Percentiles rank a stretch among this genome's conserved stretches.
Evolutionary conservation across 768 basidiomycete species (phyloP).

Genomic region (Lyophyllum semitale): DNA sequence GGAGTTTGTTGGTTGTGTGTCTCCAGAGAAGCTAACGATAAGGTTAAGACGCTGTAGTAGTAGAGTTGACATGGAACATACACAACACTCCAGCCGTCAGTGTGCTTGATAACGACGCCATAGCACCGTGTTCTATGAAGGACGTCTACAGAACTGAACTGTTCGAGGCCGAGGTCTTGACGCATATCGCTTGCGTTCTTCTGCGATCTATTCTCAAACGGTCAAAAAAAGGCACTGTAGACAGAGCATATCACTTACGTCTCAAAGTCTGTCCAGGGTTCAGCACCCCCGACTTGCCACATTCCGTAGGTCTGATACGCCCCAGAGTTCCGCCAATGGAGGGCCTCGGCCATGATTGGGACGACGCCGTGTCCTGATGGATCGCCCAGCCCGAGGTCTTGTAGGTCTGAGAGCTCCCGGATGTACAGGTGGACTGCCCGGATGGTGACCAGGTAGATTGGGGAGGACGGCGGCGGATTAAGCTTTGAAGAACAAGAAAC

Average conservation of each 20-base stretch:
- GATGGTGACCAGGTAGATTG: conserved; percentile 72
- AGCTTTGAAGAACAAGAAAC: conserved; percentile 46
- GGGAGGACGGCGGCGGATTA: conserved; percentile 56
- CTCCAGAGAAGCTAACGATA: conserved; percentile 83
- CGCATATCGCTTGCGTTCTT: conserved; percentile 47
- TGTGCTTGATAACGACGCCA: conserved; percentile 68
- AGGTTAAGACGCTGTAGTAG: conserved; percentile 23
- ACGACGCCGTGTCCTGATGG: conserved; percentile 51
- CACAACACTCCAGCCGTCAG: conserved; percentile 78
- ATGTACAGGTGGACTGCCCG: conserved; percentile 65
- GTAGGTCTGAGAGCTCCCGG: conserved; percentile 68
- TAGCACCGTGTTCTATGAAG: conserved; percentile 72
- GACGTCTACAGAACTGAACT: conserved; percentile 71
- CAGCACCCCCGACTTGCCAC: conserved; percentile 45
- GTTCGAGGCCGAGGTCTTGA: conserved; percentile 53
- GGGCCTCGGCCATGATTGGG: conserved; percentile 54
- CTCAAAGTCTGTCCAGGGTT: conserved; percentile 46
- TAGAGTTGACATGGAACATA: conserved; percentile 48
- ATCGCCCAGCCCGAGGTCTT: conserved; percentile 66
- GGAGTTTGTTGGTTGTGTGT: conserved; percentile 76
- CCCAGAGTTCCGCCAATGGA: conserved; percentile 47
- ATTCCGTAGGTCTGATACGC: conserved; percentile 38
- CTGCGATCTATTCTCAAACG: conserved; percentile 38
- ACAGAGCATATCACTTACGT: conserved; percentile 27
- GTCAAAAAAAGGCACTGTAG: not conserved